Evolutionary conservation across 306 rosid species (phyloP).

Genomic region (Vachellia collinsii): DNA sequence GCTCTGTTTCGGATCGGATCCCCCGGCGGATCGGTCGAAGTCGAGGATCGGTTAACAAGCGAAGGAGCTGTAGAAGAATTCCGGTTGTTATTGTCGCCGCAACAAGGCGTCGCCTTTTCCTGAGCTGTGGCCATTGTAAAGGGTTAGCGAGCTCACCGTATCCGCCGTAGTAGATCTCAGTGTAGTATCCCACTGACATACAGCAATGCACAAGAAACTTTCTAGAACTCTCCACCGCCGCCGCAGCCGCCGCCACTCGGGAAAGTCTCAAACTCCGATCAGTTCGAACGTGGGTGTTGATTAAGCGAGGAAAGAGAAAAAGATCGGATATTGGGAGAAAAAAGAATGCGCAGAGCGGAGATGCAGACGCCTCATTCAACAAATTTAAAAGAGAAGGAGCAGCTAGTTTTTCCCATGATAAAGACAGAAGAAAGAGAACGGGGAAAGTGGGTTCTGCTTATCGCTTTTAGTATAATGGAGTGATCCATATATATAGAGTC

Average conservation of each 20-base stretch:
- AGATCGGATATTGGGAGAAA: neutral
- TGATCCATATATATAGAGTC: neutral
- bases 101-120: conserved; percentile 83
- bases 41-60: conserved; percentile 18
- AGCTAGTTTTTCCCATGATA: conserved; percentile 9
- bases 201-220: conserved; percentile 46
- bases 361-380: neutral
- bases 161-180: conserved; percentile 56
- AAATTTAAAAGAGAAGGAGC: neutral
- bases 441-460: conserved; percentile 1
- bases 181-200: conserved; percentile 79
- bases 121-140: conserved; percentile 86
- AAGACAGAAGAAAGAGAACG: conserved; percentile 6
- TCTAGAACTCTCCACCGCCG: conserved; percentile 27
- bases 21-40: conserved; percentile 34
- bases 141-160: conserved; percentile 77
- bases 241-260: conserved; percentile 26
- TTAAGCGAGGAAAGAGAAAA: neutral
- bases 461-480: neutral
- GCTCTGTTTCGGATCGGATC: conserved; percentile 52
- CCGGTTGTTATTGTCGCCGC: conserved; percentile 27
- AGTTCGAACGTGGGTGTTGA: neutral
- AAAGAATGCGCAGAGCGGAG: neutral
- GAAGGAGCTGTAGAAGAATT: conserved; percentile 38
- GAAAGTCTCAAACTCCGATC: neutral